phyloP scores from a whole-genome alignment of 495 filamentous ascomycete species.

The Geoglossum glabrum region DNA sequence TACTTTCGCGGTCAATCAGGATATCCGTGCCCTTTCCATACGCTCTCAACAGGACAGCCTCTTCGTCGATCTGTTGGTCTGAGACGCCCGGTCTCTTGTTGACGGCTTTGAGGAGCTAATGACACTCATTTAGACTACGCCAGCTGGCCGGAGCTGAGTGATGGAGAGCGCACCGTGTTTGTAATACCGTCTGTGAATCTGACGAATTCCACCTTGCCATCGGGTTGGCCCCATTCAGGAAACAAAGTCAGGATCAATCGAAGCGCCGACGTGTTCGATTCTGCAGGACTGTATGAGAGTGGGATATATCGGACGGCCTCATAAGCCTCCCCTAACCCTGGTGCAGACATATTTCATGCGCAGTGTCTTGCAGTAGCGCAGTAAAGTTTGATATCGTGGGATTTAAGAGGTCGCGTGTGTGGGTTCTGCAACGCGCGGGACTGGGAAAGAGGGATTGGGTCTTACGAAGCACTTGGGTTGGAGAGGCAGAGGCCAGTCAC shows the following conservation, averaged over 20 bases:
- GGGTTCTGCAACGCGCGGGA: neutral
- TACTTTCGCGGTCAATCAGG: slow-evolving; percentile 90
- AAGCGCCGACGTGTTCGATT: slow-evolving; percentile 56
- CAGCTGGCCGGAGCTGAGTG: neutral
- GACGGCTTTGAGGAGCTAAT: slow-evolving; percentile 61
- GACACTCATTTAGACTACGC: neutral
- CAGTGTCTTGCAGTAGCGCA: neutral
- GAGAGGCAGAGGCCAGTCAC: neutral
- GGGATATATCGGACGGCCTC: slow-evolving; percentile 33
- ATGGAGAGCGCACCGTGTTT: slow-evolving; percentile 46
- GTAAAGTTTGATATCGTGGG: neutral
- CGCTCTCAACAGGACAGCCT: slow-evolving; percentile 77
- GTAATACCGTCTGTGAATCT: slow-evolving; percentile 96
- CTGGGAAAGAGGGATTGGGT: neutral
- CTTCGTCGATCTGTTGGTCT: slow-evolving; percentile 57
- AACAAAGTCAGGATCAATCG: slow-evolving; percentile 59
- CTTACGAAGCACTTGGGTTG: neutral
- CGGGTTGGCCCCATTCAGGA: slow-evolving; percentile 60
- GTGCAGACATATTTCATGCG: neutral
- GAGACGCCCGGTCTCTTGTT: slow-evolving; percentile 61
- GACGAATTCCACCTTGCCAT: slow-evolving; percentile 67
- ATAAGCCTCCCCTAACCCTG: neutral
- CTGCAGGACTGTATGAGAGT: slow-evolving; percentile 51
- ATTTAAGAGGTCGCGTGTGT: neutral
- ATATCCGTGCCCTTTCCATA: slow-evolving; percentile 90